Percentiles rank a stretch among this genome's conserved stretches.
phyloP scores from a whole-genome alignment of 2,329 filamentous ascomycete genomes.

The Plenodomus lindquistii region DNA sequence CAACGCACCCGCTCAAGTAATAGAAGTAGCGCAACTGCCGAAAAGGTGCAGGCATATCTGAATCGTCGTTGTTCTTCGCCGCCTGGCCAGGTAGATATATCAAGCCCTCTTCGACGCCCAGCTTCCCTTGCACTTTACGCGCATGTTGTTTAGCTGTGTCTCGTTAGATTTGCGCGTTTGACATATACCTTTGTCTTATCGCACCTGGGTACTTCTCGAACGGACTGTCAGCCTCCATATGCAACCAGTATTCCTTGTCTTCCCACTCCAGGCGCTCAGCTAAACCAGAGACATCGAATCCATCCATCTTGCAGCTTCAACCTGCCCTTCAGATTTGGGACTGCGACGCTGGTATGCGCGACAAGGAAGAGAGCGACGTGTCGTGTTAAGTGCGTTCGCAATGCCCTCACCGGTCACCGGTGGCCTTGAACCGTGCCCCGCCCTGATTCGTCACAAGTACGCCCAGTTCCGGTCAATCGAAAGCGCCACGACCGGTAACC shows the following conservation, averaged over 20 bases:
- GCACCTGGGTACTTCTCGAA: slow-evolving; percentile 47
- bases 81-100: slow-evolving; percentile 61
- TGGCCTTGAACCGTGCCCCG: neutral
- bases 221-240: slow-evolving; percentile 35
- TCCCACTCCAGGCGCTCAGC: slow-evolving; percentile 32
- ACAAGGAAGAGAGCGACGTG: slow-evolving; percentile 8
- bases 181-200: slow-evolving; percentile 3
- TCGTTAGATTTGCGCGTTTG: slow-evolving; percentile 4
- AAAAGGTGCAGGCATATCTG: slow-evolving; percentile 61
- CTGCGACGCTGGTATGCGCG: slow-evolving; percentile 6
- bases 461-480: neutral
- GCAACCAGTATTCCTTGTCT: slow-evolving; percentile 40
- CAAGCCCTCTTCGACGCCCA: slow-evolving; percentile 48
- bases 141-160: slow-evolving; percentile 47
- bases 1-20: slow-evolving; percentile 58
- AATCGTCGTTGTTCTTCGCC: slow-evolving; percentile 58
- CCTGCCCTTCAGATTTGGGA: slow-evolving; percentile 6
- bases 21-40: slow-evolving; percentile 66
- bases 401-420: slow-evolving; percentile 15
- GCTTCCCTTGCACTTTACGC: slow-evolving; percentile 39
- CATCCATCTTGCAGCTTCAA: slow-evolving; percentile 25
- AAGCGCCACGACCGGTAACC: neutral
- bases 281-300: slow-evolving; percentile 32
- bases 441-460: neutral
- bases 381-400: slow-evolving; percentile 16